These are phyloP conservation scores for Calonectria pauciramosa DNA, from an alignment of 2,329 filamentous ascomycete species.

Conservation along the genomic window DNA sequence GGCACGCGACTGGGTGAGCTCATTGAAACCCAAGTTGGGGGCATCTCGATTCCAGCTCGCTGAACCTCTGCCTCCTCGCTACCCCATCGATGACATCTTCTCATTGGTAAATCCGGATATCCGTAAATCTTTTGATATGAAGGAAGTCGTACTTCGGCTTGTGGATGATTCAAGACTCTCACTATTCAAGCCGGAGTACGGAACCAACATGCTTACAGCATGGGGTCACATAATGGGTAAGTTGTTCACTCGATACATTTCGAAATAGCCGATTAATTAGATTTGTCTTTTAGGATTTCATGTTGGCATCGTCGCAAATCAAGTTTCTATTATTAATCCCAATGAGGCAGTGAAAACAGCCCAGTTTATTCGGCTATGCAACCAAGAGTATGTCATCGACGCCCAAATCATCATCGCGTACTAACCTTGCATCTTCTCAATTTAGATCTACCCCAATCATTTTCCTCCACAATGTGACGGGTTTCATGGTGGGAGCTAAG, in stretches of 20 bases:
- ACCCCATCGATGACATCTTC: constrained; percentile 54
- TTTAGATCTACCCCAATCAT: constrained; percentile 54
- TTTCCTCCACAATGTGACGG: constrained; percentile 62
- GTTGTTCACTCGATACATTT: neutral
- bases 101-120: constrained; percentile 54
- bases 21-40: constrained; percentile 53
- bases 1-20: constrained; percentile 48
- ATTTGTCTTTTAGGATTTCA: constrained; percentile 43
- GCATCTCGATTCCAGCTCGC: neutral
- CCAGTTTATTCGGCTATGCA: constrained; percentile 59
- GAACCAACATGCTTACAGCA: constrained; percentile 52
- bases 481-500: constrained; percentile 62
- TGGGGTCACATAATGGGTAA: constrained; percentile 54
- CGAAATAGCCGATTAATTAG: neutral
- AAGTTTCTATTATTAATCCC: constrained; percentile 55
- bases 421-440: neutral
- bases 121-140: constrained; percentile 45
- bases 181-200: constrained; percentile 57
- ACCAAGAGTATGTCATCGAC: constrained; percentile 52
- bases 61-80: constrained; percentile 41
- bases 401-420: neutral
- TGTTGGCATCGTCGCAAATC: constrained; percentile 57
- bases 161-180: constrained; percentile 57
- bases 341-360: constrained; percentile 57
- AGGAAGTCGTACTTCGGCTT: constrained; percentile 55